phyloP scores from a whole-genome alignment of 805 yeast genomes.

The Zygoascus biomembranicola region DNA sequence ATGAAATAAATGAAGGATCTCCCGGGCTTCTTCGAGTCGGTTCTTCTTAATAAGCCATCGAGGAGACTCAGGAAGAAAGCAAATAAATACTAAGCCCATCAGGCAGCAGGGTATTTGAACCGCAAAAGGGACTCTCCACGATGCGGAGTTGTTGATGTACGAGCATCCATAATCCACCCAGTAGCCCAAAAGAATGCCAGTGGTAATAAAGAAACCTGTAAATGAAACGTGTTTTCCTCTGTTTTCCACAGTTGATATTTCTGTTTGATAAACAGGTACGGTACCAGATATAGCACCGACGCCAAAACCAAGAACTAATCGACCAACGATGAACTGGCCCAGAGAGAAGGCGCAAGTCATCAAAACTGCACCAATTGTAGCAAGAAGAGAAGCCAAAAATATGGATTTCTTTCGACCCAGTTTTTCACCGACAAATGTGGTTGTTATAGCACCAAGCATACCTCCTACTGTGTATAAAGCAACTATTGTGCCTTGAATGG shows the following conservation, averaged over 20 bases:
- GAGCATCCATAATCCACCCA: conserved; percentile 30
- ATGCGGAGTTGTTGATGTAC: conserved; percentile 34
- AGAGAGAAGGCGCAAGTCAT: conserved; percentile 32
- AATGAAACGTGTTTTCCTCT: conserved; percentile 54
- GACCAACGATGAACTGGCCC: conserved; percentile 59
- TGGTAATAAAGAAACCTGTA: conserved; percentile 54
- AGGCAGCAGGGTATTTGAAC: conserved; percentile 11
- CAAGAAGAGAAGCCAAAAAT: conserved; percentile 44
- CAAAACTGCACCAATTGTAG: conserved; percentile 27
- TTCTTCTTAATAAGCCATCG: conserved; percentile 65
- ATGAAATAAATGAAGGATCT: conserved; percentile 7
- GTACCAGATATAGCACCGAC: conserved; percentile 28
- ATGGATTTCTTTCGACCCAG: conserved; percentile 55
- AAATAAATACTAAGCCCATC: conserved; percentile 34
- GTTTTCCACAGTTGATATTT: conserved; percentile 4
- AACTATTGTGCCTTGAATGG: conserved; percentile 26
- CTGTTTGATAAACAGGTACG: conserved; percentile 50
- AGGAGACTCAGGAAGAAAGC: conserved; percentile 73
- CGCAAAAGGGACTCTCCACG: conserved; percentile 23
- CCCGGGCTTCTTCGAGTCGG: conserved; percentile 50
- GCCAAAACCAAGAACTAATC: conserved; percentile 37
- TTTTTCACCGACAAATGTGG: conserved; percentile 47
- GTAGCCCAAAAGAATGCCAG: conserved; percentile 60
- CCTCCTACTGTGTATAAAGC: conserved; percentile 57
- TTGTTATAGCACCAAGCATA: conserved; percentile 55